Evolutionary conservation across 1,139 yeast genomes (phyloP).

Genomic region (Pichia sp.): DNA sequence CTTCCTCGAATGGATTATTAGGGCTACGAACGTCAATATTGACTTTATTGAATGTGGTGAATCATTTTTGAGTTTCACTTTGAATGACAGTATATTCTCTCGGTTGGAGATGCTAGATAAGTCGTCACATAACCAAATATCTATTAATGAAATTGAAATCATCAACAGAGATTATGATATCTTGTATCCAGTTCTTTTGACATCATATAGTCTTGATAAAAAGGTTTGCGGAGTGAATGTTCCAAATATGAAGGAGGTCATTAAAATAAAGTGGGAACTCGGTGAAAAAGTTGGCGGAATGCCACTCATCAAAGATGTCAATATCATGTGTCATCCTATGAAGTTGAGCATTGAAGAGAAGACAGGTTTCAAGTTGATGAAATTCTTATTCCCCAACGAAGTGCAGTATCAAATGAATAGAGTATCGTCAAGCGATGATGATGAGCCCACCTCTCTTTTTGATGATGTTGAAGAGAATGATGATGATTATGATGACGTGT

Average conservation of each 20-base stretch:
- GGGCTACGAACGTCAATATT: constrained; percentile 82
- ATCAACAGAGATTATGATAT: constrained; percentile 58
- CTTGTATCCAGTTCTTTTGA: constrained; percentile 61
- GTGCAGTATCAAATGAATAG: not conserved
- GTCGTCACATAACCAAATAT: constrained; percentile 51
- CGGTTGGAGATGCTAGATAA: constrained; percentile 59
- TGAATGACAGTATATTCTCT: constrained; percentile 56
- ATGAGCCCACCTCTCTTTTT: too few relatives aligned
- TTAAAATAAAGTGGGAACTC: constrained; percentile 55
- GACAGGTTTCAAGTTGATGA: constrained; percentile 50
- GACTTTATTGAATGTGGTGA: constrained; percentile 47
- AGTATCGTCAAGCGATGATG: not conserved
- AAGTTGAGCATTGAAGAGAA: constrained; percentile 52
- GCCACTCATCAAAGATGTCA: constrained; percentile 47
- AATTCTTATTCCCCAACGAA: constrained; percentile 44
- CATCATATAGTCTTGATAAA: constrained; percentile 22
- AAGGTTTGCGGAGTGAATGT: not conserved
- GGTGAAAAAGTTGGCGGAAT: constrained; percentile 65
- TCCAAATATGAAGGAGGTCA: constrained; percentile 22
- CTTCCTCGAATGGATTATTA: constrained; percentile 35
- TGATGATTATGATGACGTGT: constrained; percentile 6
- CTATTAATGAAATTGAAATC: constrained; percentile 61
- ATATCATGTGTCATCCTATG: constrained; percentile 47
- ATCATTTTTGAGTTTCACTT: constrained; percentile 56
- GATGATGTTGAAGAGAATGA: constrained; percentile 10